These are phyloP conservation scores for Chalaropsis ovoidea DNA, from an alignment of 2,329 filamentous ascomycete genomes.

Conservation along the genomic window DNA sequence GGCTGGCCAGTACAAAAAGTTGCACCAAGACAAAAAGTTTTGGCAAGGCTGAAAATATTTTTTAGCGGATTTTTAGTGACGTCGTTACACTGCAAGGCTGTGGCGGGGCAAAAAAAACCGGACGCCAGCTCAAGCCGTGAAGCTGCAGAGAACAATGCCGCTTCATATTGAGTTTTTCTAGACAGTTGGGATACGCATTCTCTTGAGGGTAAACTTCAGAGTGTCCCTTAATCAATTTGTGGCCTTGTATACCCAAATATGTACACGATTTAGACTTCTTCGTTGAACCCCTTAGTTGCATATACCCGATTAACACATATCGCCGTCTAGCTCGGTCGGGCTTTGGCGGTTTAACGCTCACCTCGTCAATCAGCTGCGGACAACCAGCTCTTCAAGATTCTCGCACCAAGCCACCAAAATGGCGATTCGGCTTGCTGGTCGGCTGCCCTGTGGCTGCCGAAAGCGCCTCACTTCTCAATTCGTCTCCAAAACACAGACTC, in stretches of 20 bases:
- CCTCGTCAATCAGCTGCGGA: not conserved
- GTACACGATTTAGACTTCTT: not conserved
- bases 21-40: conserved; percentile 16
- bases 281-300: not conserved
- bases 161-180: not conserved
- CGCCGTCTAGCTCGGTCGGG: not conserved
- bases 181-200: not conserved
- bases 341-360: not conserved
- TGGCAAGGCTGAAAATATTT: conserved; percentile 22
- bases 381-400: not conserved
- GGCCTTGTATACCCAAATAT: not conserved
- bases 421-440: conserved; percentile 13
- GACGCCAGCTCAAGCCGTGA: not conserved
- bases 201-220: not conserved
- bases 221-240: too few relatives aligned
- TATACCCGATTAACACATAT: not conserved
- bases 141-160: not conserved
- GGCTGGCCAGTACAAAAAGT: not conserved
- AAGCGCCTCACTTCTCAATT: not conserved
- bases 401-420: conserved; percentile 10
- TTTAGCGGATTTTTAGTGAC: conserved; percentile 22
- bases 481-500: not conserved
- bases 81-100: conserved; percentile 25
- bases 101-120: conserved; percentile 17
- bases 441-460: conserved; percentile 18